Base-by-base conservation (phyloP, 371 early-diverging fungal genomes). In the Mortierella sp. region DNA sequence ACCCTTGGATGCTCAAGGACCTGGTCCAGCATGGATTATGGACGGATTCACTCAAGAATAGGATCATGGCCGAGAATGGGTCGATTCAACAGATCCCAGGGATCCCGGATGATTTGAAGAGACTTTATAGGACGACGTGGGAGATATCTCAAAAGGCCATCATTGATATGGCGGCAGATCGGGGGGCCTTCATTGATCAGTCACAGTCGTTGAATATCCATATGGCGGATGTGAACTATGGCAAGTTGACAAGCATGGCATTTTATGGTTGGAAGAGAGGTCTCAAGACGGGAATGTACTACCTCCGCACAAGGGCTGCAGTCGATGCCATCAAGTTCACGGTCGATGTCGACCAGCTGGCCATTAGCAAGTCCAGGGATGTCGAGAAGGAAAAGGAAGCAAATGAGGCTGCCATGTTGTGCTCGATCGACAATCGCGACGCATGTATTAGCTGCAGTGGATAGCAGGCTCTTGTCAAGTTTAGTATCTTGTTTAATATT, bases 201-300 rank as follows among this genome's bases (percentile, higher is more conserved):
- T 95, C 96, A n/a, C 99, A 99, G 82, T 97, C 97, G 23, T 89
- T 99, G 72, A 99, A 99, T 82, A 92, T 99, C 46, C 98, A 97
- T 83, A 99, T 60, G 63, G 59, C 70, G 4, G 70, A 62, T 51
- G 63, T 57, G 26, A 70, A 63, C 43, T 57, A 70, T 47, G 59
- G 87, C 95, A 97, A 95, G 83, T 80, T 95, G 48, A 96, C 99
- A 1, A 91, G 92, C 21, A 99, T 99, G 99, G 99, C 99, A 82
- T 99, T 99, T 80, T 98, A 99, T 82, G 99, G 98, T 17, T 99
- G 98, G 98, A 94, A 94, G 85, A 92, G 90, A 80, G 99, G 99
- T 2, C 87, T 99, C 48, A 99, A 99, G 91, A 99, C 99, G 14
- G 99, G 99, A 63, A 98, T 99, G 98, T 99, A 99, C 86, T 99